Evolutionary conservation across 2,329 filamentous ascomycete species (phyloP), one percentile per base, ranked within the genome.

Genomic region (Ophiostoma sp.): DNA sequence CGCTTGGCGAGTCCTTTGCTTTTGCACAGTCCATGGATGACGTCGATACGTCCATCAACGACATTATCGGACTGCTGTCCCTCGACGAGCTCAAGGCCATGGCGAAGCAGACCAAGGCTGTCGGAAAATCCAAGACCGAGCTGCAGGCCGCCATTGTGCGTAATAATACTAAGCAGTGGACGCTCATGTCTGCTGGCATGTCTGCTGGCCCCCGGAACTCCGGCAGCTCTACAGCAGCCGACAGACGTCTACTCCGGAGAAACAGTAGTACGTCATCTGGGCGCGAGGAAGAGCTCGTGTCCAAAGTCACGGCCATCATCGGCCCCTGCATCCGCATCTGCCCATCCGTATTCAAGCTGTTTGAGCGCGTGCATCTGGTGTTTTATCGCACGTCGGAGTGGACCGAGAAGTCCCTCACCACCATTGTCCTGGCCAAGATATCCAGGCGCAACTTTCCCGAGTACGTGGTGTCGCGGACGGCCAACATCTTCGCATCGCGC

Each of bases 311-410:
- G 74, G 84, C 85, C 39, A 88, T 89, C 71, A 91, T 91, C 0
- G 95, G 95, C 0, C 88, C 93, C 17, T 97, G 94, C 74, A 89
- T 98, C 72, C 86, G 94, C 52, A 85, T 99, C 15, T 92, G 92
- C 0, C 80, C 89, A 0, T 80, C 86, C 0, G 85, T 89, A 0
- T 86, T 93, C 73, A 92, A 89, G 75, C 85, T 99, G 0, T 99
- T 99, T 76, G 93, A 97, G 78, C 87, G 95, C 35, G 93, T 98
- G 0, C 95, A 98, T 80, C 82, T 99, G 2, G 93, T 99, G 36
- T 99, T 97, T 78, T 98, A 98, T 78, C 86, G 94, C 71, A 97
- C 94, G 11, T 96, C 93, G 0, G 92, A 97, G 77, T 99, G 95
- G 95, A 96, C 94, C 0, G 94, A 98, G 76, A 98, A 97, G 78